phyloP scores from a whole-genome alignment of 768 basidiomycete genomes.

The Saitozyma sp. region DNA sequence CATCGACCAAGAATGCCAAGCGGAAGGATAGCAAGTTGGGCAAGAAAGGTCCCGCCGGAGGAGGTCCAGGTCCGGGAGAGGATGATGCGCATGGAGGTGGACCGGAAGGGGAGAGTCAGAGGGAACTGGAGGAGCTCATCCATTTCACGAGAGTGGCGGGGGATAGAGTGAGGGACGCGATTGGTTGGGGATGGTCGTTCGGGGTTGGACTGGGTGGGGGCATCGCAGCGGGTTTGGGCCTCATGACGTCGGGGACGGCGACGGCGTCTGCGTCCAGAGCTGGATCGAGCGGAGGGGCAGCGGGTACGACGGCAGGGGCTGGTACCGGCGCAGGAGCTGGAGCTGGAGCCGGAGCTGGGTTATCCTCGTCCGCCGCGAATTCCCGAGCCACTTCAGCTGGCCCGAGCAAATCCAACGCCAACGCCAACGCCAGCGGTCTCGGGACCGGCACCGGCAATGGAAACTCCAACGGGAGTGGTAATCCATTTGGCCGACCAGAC shows the following conservation, averaged over 20 bases:
- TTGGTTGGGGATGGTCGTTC: too few species aligned
- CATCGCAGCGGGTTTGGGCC: neutral
- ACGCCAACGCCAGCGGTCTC: neutral
- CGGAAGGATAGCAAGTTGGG: constrained; percentile 7
- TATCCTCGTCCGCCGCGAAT: neutral
- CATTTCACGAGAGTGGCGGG: constrained; percentile 25
- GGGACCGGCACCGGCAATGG: neutral
- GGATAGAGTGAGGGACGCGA: constrained; percentile 3
- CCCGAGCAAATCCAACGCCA: neutral
- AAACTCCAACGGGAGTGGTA: neutral
- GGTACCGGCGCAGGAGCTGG: neutral
- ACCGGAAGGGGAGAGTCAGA: constrained; percentile 21
- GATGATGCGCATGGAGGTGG: constrained; percentile 1
- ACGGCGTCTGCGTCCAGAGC: neutral
- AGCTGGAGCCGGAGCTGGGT: neutral
- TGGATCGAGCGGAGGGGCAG: neutral
- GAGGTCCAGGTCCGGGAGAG: neutral
- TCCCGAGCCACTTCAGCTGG: neutral
- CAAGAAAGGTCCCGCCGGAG: constrained; percentile 3
- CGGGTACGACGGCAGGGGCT: neutral
- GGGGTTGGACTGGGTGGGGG: neutral
- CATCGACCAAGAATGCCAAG: neutral
- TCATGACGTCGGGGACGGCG: neutral
- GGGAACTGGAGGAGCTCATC: constrained; percentile 37
- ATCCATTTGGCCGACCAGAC: constrained; percentile 16